phyloP scores from a whole-genome alignment of 768 basidiomycete species.

The Tylopilus subfusipes region DNA sequence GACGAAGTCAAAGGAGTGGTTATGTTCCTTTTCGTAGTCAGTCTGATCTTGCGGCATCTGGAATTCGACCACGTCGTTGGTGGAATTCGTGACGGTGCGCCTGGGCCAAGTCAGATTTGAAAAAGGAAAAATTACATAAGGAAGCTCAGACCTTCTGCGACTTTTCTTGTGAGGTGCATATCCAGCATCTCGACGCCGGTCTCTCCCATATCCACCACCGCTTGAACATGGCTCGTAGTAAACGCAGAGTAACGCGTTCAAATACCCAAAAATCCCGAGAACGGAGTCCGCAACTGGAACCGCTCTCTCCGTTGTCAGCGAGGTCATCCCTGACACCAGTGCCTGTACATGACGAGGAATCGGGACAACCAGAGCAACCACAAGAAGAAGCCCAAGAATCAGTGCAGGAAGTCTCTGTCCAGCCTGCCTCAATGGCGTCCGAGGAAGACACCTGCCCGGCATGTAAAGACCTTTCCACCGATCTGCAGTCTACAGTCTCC shows the following conservation, averaged over 20 bases:
- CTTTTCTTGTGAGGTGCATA: conserved; percentile 10
- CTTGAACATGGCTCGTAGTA: conserved; percentile 41
- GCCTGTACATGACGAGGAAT: conserved; percentile 19
- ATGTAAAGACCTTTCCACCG: conserved; percentile 38
- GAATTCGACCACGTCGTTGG: no score
- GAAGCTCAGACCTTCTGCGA: background rate
- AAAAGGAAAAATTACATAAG: conserved; percentile 28
- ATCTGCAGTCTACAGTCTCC: conserved; percentile 37
- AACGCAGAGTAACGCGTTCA: conserved; percentile 41
- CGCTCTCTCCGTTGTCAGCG: conserved; percentile 30
- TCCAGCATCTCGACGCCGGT: conserved; percentile 6
- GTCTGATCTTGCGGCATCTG: no score
- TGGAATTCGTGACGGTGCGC: no score
- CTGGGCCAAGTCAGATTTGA: background rate
- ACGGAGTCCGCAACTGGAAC: conserved; percentile 29
- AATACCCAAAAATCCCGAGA: conserved; percentile 36
- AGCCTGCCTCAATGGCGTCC: conserved; percentile 9
- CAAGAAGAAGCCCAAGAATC: conserved; percentile 14
- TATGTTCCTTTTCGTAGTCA: background rate
- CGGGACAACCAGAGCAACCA: conserved; percentile 12
- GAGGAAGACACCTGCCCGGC: conserved; percentile 47
- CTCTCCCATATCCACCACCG: conserved; percentile 5
- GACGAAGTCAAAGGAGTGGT: background rate
- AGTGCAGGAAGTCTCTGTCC: conserved; percentile 10
- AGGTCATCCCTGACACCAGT: conserved; percentile 30